phyloP scores from a whole-genome alignment of 2,329 filamentous ascomycete species.

The Cladosporium halotolerans region DNA sequence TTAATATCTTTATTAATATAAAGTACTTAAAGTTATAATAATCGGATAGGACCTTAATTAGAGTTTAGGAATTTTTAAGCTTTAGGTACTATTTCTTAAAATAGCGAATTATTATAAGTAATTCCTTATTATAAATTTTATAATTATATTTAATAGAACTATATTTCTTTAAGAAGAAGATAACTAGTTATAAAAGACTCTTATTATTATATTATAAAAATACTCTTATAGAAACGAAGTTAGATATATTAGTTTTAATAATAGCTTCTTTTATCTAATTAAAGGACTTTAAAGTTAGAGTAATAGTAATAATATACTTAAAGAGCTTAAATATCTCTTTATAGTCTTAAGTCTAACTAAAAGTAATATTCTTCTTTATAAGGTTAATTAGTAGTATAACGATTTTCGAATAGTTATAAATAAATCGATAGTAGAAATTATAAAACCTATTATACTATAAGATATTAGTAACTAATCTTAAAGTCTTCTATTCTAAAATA shows the following conservation, averaged over 20 bases:
- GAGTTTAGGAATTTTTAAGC: constrained; percentile 11
- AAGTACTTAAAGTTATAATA: constrained; percentile 29
- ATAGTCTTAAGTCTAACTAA: neutral
- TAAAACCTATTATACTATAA: neutral
- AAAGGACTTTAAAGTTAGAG: neutral
- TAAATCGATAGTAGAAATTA: neutral
- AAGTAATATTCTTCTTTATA: neutral
- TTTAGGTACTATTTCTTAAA: constrained; percentile 24
- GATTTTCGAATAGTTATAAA: neutral
- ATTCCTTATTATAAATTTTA: constrained; percentile 32
- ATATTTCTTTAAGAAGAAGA: constrained; percentile 21
- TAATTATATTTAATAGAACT: constrained; percentile 26
- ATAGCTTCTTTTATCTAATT: neutral
- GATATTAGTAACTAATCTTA: neutral
- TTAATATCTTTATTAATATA: constrained; percentile 27
- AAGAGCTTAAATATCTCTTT: neutral
- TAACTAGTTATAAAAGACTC: constrained; percentile 13
- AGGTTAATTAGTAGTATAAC: neutral
- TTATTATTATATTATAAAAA: constrained; percentile 14
- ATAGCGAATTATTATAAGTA: constrained; percentile 28
- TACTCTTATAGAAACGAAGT: neutral
- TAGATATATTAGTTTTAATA: neutral
- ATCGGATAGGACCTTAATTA: constrained; percentile 23
- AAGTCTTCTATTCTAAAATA: neutral
- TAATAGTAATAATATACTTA: neutral